Conservation (phyloP, 345 rosid species). For the Gossypioides kirkii region DNA sequence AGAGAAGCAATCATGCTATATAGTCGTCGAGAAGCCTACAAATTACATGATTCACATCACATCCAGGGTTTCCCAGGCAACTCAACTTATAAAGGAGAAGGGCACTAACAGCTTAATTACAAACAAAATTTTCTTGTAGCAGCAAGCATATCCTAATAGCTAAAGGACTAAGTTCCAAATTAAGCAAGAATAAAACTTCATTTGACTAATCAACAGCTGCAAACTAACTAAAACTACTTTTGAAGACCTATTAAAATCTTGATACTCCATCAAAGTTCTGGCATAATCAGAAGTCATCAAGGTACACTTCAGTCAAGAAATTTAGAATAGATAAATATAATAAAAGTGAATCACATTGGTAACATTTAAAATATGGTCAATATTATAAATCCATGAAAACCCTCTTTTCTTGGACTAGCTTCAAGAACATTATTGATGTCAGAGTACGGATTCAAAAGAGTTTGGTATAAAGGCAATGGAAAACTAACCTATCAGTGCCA, state of each 20-base stretch:
- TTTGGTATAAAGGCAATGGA: neutral
- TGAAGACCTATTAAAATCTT: neutral
- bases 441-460: neutral
- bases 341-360: neutral
- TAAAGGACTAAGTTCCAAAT: neutral
- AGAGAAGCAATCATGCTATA: neutral
- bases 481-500: conserved; percentile 32
- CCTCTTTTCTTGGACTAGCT: neutral
- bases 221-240: neutral
- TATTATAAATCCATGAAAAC: neutral
- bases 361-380: neutral
- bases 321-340: neutral
- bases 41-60: neutral
- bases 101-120: neutral
- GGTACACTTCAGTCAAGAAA: neutral
- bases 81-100: neutral
- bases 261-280: neutral
- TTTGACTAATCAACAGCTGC: neutral
- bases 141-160: neutral
- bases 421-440: neutral
- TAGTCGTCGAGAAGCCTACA: neutral
- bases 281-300: neutral
- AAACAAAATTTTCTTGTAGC: neutral
- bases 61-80: neutral
- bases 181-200: neutral